Evolutionary conservation across 202 grass and related monocot species (phyloP), one percentile per base, ranked within the genome.

Genomic region (Eragrostis tef): DNA sequence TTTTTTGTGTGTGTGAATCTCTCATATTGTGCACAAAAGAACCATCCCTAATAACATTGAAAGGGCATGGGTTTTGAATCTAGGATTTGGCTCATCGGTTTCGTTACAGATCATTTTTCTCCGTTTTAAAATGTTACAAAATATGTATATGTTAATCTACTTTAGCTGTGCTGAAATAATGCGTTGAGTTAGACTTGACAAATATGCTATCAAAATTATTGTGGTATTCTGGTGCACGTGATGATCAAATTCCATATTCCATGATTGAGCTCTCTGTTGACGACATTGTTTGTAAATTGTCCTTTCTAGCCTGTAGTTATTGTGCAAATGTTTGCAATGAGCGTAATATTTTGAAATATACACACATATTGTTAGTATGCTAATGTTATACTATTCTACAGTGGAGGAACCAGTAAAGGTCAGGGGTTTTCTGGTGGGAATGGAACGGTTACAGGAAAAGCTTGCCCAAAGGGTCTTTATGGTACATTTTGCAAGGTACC

Each of bases 401-500:
- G 97, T 65, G 97, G 97, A 87, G 97, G 97, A 77, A 81, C 79
- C 36, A 90, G 91, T 70, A 86, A 88, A 78, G 91, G 84, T 19
- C 48, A 46, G 71, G 97, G 97, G 24, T 94, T 82, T 80, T 64
- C 91, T 74, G 97, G 97, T 43, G 87, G 88, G 68, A 99, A 99
- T 87, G 97, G 97, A 85, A 99, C 97, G 17, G 62, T 99, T 62
- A 93, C 97, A 9, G 97, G 93, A 79, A 94, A 79, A 90, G 91
- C 92, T 79, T 99, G 97, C 67, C 97, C 97, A 48, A 86, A 92
- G 81, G 97, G 97, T 77, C 93, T 99, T 73, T 99, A 99, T 86
- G 97, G 97, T 84, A 90, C 90, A 87, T 99, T 93, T 79, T 99
- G 97, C 87, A 88, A 99, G 97, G 97, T 99, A 90, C 15, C 50